Conservation (phyloP, 2,329 filamentous ascomycete genomes). For the Fusarium drepaniforme region DNA sequence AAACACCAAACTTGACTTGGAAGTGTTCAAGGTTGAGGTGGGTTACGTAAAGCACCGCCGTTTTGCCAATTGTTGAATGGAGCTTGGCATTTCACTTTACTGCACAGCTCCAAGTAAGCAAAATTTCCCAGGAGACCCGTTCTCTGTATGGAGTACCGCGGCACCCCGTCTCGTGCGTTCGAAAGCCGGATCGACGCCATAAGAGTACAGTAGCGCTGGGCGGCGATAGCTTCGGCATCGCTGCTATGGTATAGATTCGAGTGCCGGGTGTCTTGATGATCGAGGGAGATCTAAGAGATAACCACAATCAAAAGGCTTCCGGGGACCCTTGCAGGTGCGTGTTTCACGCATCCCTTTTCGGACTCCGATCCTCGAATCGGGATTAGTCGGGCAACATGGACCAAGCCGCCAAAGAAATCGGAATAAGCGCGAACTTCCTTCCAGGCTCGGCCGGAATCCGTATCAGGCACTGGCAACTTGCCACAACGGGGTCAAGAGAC, state of each 20-base stretch:
- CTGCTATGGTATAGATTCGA: constrained; percentile 22
- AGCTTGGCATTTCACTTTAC: neutral
- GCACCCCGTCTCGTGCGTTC: constrained; percentile 2
- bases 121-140: neutral
- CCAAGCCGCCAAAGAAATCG: constrained; percentile 14
- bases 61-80: neutral
- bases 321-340: constrained; percentile 35
- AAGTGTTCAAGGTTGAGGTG: constrained; percentile 3
- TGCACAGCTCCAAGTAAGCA: neutral
- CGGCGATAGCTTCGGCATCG: constrained; percentile 36
- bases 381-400: constrained; percentile 32
- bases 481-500: constrained; percentile 18
- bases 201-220: constrained; percentile 22
- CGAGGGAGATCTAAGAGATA: constrained; percentile 35
- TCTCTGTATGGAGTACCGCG: neutral
- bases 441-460: constrained; percentile 34
- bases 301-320: constrained; percentile 38
- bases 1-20: constrained; percentile 20
- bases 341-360: constrained; percentile 43
- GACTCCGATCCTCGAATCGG: constrained; percentile 31
- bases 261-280: constrained; percentile 34
- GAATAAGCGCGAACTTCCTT: constrained; percentile 10
- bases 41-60: constrained; percentile 21
- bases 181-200: constrained; percentile 34
- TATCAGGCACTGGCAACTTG: constrained; percentile 19